Evolutionary conservation across 2,329 filamentous ascomycete species (phyloP), one percentile per base, ranked within the genome.

Genomic region (Trichoderma gracile): DNA sequence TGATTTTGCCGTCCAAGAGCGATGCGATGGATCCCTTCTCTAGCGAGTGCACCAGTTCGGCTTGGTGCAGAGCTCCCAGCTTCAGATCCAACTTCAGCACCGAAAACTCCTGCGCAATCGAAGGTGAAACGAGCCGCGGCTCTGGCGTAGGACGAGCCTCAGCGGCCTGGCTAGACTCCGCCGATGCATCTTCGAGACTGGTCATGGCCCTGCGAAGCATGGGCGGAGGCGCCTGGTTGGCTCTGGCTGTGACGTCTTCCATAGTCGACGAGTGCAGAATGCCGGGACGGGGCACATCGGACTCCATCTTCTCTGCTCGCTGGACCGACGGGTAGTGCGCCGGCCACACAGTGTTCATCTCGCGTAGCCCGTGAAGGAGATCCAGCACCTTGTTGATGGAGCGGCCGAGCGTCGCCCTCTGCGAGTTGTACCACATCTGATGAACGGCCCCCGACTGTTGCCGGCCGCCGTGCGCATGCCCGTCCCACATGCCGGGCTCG

Each of bases 41-140:
- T 56, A 99, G 78, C 1, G 95, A 98, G 77, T 98, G 94, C 9
- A 98, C 93, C 19, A 98, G 82, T 72, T 98, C 93, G 0, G 91
- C 85, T 73, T 98, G 95, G 66, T 93, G 90, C 56, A 97, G 76
- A 6, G 90, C 83, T 38, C 94, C 93, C 63, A 99, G 84, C 78
- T 97, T 97, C 64, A 99, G 79, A 75, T 99, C 95, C 67, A 99
- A 81, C 78, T 98, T 99, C 68, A 99, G 79, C 38, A 99, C 89
- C 0, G 94, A 98, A 71, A 98, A 97, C 72, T 99, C 93, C 69
- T 97, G 92, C 3, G 93, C 92, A 68, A 98, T 93, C 76, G 98
- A 92, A 33, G 93, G 92, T 1, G 92, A 92, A 67, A 98, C 89
- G 25, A 99, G 82, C 68, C 95, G 84, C 15, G 94, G 94, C 73